Base-by-base conservation (phyloP, 768 basidiomycete genomes). In the Suillus ampliporus region DNA sequence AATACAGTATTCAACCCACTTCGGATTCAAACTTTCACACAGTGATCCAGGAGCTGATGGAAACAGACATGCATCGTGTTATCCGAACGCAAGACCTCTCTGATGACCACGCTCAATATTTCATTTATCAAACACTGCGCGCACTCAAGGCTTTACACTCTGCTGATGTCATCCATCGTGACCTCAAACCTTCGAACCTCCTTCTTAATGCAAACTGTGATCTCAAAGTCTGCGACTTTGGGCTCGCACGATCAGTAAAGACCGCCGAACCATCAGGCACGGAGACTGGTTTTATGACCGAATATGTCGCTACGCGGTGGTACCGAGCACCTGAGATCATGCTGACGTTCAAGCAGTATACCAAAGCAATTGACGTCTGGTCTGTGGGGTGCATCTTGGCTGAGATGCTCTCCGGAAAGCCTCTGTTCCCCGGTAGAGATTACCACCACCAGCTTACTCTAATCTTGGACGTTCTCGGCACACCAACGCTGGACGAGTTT, bases 281-380 rank as follows among this genome's bases (percentile, higher is more conserved):
- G 8, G 91, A 92, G 69, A 92, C 85, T 7, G 89, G 89, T 6
- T 95, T 95, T 80, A 95, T 96, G 94, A 97, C 94, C 2, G 93
- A 95, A 87, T 97, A 96, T 71, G 97, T 99, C 54, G 97, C 97
- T 2, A 99, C 97, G 28, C 84, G 97, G 68, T 99, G 97, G 97
- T 99, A 99, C 73, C 89, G 97, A 41, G 97, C 97, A 0, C 97
- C 97, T 0, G 97, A 99, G 76, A 96, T 99, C 79, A 99, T 99
- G 97, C 84, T 99, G 57, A 97, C 95, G 11, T 99, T 98, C 84
- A 97, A 97, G 74, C 92, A 97, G 75, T 99, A 99, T 79, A 97
- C 96, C 57, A 95, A 95, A 80, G 91, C 92, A n/a, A 92, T 94
- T 65, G 92, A 94, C 68, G 84, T 94, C 21, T 94, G 92, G 92